Percentiles rank a stretch among this genome's conserved stretches.
Conservation (phyloP, 75 land plant species). For the Gnetum montanum region DNA sequence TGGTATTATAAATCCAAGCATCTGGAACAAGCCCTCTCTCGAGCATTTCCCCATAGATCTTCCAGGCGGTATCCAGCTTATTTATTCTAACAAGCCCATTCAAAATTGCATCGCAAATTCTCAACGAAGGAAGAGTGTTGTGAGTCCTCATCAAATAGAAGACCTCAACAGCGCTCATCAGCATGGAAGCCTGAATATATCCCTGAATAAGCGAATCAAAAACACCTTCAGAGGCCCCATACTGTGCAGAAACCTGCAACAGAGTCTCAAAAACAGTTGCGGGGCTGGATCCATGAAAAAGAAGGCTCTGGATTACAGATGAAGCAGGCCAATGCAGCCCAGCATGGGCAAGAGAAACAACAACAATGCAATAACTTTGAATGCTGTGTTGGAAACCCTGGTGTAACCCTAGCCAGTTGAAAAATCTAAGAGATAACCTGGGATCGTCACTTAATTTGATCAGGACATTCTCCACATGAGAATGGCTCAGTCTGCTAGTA, state of each 20-base stretch:
- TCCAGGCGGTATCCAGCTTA: slow-evolving; percentile 16
- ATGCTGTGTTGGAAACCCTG: neutral
- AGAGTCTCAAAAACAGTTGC: slow-evolving; percentile 1
- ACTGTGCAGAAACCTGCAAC: neutral
- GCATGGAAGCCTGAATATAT: slow-evolving; percentile 27
- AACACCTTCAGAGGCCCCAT: neutral
- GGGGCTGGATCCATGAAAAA: neutral
- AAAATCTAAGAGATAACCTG: slow-evolving; percentile 7
- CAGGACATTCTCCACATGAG: slow-evolving; percentile 2
- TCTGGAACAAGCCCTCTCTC: slow-evolving; percentile 16
- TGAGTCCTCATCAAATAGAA: slow-evolving; percentile 6
- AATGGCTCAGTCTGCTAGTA: neutral
- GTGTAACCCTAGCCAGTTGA: slow-evolving; percentile 6
- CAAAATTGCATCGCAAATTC: slow-evolving; percentile 33
- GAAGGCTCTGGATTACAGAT: slow-evolving; percentile 3
- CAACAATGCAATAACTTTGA: slow-evolving; percentile 1
- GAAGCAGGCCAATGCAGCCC: neutral
- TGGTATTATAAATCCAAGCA: slow-evolving; percentile 29
- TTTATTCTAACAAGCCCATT: slow-evolving; percentile 26
- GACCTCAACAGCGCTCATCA: slow-evolving; percentile 24
- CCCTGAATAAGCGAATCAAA: slow-evolving; percentile 42
- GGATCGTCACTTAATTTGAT: slow-evolving; percentile 1
- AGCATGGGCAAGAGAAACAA: neutral
- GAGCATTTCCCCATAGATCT: slow-evolving; percentile 28
- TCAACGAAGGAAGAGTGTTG: slow-evolving; percentile 13